Evolutionary conservation across 1,284 basidiomycete species (phyloP), one percentile per base, ranked within the genome.

Genomic region (Ceratobasidium sp.): DNA sequence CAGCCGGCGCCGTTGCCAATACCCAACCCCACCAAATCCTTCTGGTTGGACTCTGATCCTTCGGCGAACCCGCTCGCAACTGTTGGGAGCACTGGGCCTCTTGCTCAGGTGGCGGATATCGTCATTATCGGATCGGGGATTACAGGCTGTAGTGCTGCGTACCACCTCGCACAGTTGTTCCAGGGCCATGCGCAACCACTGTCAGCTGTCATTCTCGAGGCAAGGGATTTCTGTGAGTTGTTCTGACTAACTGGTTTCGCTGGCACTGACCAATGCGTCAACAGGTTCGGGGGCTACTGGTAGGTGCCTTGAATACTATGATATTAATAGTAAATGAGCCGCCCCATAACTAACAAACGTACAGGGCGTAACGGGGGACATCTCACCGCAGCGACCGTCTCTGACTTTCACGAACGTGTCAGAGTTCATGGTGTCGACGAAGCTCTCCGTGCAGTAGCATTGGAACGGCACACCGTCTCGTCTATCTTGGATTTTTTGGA

Each of bases 201-300:
- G 47, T 86, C 79, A 42, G 80, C 85, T 1, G 84, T 86, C 3
- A 80, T 93, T 13, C 76, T 93, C 13, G 91, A 93, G 75, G 91
- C 90, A 2, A 81, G 91, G 74, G 87, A 90, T 69, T 92, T 93
- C 75, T 92, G 91, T 91, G 34, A 79, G 88, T 78, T 15, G 47
- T 42, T 20, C 29, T 0, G 35, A 34, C 13, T 43, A 45, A 20
- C 72, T 34, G 50, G 22, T 35, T 27, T 65, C 6, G 43, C 31
- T 69, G 50, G 45, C 20, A n/a, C 49, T 22, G 7, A 62, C 54
- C 54, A 54, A 49, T 32, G 31, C 6, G 27, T 50, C 13, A 20
- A 15, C 20, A 92, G 91, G 90, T 76, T 87, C 88, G 38, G 91
- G 90, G n/a, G 91, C 91, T 27, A 93, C 90, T 55, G 90, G 90